phyloP scores from a whole-genome alignment of 2,329 filamentous ascomycete species.

The Aureobasidium sp. region DNA sequence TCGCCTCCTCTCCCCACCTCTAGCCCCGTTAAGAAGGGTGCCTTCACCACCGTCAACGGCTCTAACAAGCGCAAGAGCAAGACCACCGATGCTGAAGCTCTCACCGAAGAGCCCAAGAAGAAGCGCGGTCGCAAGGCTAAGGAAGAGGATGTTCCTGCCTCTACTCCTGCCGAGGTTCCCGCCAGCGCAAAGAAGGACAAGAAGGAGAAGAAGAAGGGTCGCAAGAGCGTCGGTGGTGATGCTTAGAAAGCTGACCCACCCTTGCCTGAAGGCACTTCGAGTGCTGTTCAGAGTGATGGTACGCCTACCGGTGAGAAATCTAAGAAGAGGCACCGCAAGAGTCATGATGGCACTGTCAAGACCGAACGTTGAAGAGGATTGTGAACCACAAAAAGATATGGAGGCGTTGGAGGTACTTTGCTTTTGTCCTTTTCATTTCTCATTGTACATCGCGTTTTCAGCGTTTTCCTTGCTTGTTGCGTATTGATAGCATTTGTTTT shows the following conservation, averaged over 20 bases:
- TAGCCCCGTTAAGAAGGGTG: constrained; percentile 19
- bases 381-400: background rate
- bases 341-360: background rate
- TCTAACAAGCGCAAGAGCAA: constrained; percentile 23
- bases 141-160: constrained; percentile 18
- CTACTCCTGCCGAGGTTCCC: constrained; percentile 14
- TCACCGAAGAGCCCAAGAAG: constrained; percentile 25
- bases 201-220: constrained; percentile 30
- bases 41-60: constrained; percentile 20
- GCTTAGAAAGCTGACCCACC: constrained; percentile 5
- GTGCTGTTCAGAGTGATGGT: background rate
- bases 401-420: background rate
- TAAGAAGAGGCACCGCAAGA: background rate
- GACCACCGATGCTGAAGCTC: constrained; percentile 18
- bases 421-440: background rate
- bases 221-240: constrained; percentile 24
- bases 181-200: constrained; percentile 20
- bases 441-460: background rate
- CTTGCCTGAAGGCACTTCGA: background rate
- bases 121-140: constrained; percentile 28
- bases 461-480: background rate
- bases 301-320: background rate
- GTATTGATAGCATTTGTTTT: background rate
- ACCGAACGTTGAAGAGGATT: background rate
- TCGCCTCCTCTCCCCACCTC: constrained; percentile 21